phyloP scores from a whole-genome alignment of 2,329 filamentous ascomycete genomes.

The Elsinoe batatas region DNA sequence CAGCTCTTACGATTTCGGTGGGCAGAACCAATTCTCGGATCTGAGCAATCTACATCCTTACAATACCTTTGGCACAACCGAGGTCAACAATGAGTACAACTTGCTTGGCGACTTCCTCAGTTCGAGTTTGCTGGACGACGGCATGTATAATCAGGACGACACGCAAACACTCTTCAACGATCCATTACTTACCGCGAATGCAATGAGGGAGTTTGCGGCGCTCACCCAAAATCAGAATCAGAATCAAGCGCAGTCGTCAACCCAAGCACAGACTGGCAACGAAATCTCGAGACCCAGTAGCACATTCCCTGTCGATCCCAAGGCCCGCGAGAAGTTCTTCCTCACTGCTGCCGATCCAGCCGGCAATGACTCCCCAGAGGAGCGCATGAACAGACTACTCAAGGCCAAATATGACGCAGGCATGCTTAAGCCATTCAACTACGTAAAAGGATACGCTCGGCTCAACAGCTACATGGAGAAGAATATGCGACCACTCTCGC shows the following conservation, averaged over 20 bases:
- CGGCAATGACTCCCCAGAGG: constrained; percentile 75
- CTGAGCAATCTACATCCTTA: constrained; percentile 90
- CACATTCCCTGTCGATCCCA: constrained; percentile 52
- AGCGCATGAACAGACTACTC: constrained; percentile 88
- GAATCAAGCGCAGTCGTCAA: constrained; percentile 24
- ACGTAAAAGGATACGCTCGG: constrained; percentile 88
- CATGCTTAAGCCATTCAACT: constrained; percentile 92
- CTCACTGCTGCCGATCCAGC: constrained; percentile 93
- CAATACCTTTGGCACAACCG: constrained; percentile 89
- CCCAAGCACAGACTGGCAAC: constrained; percentile 38
- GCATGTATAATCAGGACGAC: constrained; percentile 33
- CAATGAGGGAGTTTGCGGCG: constrained; percentile 34
- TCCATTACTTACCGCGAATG: constrained; percentile 39
- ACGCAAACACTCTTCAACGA: constrained; percentile 49
- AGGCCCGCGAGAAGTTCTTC: constrained; percentile 78
- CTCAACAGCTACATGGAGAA: constrained; percentile 86
- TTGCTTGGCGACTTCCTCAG: constrained; percentile 93
- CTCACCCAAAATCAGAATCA: constrained; percentile 15
- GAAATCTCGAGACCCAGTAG: constrained; percentile 53
- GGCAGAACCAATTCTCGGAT: constrained; percentile 75
- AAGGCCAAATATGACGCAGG: constrained; percentile 95
- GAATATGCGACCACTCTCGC: constrained; percentile 70
- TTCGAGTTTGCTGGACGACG: constrained; percentile 74
- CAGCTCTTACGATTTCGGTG: constrained; percentile 73
- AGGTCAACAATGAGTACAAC: constrained; percentile 95